phyloP scores from a whole-genome alignment of 2,329 filamentous ascomycete species.

The Aspergillus sp. region DNA sequence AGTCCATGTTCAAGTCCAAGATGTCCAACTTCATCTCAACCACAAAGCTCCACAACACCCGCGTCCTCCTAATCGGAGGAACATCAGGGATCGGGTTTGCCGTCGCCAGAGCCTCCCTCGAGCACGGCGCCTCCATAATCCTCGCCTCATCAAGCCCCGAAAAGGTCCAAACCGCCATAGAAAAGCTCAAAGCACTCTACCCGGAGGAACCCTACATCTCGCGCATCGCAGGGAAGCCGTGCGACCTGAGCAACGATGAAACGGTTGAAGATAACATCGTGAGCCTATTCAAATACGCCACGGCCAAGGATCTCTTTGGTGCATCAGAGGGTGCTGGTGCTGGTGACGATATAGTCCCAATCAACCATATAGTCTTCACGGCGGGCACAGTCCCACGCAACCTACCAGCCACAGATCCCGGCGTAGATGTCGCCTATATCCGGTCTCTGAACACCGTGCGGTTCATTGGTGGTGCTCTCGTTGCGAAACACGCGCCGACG shows the following conservation, averaged over 20 bases:
- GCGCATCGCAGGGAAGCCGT: constrained; percentile 33
- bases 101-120: constrained; percentile 52
- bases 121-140: constrained; percentile 47
- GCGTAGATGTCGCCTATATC: constrained; percentile 18
- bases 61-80: constrained; percentile 54
- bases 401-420: constrained; percentile 28
- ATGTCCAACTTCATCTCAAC: constrained; percentile 20
- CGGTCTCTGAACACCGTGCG: constrained; percentile 21
- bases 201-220: constrained; percentile 25
- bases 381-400: constrained; percentile 36
- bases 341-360: background rate
- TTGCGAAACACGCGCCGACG: constrained; percentile 38
- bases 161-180: constrained; percentile 42
- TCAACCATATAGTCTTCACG: constrained; percentile 55
- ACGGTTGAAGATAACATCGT: constrained; percentile 47
- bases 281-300: constrained; percentile 36
- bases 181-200: constrained; percentile 43
- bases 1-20: background rate
- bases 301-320: constrained; percentile 18
- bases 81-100: constrained; percentile 54
- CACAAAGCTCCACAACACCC: constrained; percentile 47
- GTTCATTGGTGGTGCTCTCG: constrained; percentile 32
- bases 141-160: constrained; percentile 47
- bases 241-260: constrained; percentile 44
- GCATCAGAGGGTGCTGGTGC: background rate